Percentiles rank a stretch among this genome's conserved stretches.
Evolutionary conservation across 768 basidiomycete species (phyloP).

Genomic region (Tulasnella sp.): DNA sequence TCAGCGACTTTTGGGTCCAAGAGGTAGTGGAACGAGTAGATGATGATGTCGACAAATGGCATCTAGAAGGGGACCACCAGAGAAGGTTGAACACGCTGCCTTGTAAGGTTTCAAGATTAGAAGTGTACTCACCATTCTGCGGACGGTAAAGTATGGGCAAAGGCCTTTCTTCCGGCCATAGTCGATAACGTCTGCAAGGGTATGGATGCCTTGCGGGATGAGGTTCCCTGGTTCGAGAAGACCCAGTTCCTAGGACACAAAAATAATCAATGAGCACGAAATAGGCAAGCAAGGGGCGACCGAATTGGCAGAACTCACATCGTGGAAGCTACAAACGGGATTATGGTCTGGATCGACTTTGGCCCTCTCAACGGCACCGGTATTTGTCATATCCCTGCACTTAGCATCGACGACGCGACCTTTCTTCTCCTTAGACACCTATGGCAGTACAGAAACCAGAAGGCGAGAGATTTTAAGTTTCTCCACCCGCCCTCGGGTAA

Average conservation of each 20-base stretch:
- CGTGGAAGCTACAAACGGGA: slow-evolving; percentile 90
- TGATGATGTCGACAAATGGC: slow-evolving; percentile 91
- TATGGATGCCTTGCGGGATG: slow-evolving; percentile 84
- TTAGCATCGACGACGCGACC: slow-evolving; percentile 94
- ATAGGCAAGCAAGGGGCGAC: neutral
- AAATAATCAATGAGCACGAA: slow-evolving; percentile 18
- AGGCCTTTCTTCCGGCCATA: slow-evolving; percentile 77
- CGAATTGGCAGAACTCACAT: slow-evolving; percentile 45
- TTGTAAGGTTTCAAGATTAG: neutral
- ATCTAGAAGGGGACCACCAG: slow-evolving; percentile 46
- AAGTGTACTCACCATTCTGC: slow-evolving; percentile 70
- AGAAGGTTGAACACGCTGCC: neutral
- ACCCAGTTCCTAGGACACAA: slow-evolving; percentile 58
- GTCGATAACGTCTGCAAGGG: slow-evolving; percentile 83
- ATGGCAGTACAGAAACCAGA: neutral
- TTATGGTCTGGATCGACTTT: slow-evolving; percentile 81
- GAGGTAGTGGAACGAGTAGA: slow-evolving; percentile 98
- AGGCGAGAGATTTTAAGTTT: neutral
- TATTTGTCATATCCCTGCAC: slow-evolving; percentile 89
- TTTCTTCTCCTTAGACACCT: slow-evolving; percentile 98
- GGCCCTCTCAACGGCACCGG: slow-evolving; percentile 73
- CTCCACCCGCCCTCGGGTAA: no score
- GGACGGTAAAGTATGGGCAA: slow-evolving; percentile 94
- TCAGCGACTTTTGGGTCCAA: slow-evolving; percentile 99
- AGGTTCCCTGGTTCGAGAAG: slow-evolving; percentile 72